These are phyloP conservation scores for Tricholomella constricta DNA, from an alignment of 768 basidiomycete genomes.

Conservation along the genomic window DNA sequence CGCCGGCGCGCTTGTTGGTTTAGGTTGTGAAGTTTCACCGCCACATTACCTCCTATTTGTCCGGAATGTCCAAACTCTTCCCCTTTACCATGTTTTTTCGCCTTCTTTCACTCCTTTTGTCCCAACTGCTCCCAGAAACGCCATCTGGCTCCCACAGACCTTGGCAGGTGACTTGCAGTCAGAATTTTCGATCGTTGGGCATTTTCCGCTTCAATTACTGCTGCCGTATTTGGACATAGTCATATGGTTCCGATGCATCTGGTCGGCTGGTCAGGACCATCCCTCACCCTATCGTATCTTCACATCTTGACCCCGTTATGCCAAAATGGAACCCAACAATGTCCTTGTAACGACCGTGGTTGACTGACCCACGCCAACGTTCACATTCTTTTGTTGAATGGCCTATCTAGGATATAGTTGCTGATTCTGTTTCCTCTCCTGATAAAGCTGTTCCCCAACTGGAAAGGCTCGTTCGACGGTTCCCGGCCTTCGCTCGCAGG, in stretches of 20 bases:
- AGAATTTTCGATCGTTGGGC: too few species aligned
- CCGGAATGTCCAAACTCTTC: not conserved
- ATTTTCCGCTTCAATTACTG: not conserved
- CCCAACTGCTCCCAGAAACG: not conserved
- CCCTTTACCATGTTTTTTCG: not conserved
- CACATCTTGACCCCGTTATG: not conserved
- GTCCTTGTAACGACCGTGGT: not conserved
- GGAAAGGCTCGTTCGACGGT: conserved; percentile 76
- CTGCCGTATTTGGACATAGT: not conserved
- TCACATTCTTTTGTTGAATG: conserved; percentile 1
- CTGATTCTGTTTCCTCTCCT: not conserved
- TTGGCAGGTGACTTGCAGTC: too few species aligned
- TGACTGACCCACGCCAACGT: not conserved
- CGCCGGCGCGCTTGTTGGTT: not conserved
- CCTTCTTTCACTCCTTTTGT: not conserved
- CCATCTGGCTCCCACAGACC: not conserved
- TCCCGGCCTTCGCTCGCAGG: conserved; percentile 68
- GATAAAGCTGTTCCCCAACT: conserved; percentile 74
- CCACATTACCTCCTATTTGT: too few species aligned
- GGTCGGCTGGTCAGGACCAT: too few species aligned
- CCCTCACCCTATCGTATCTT: not conserved
- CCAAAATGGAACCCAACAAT: too few species aligned
- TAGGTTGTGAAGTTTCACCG: too few species aligned
- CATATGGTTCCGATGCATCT: too few species aligned
- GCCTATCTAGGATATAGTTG: not conserved